phyloP scores from a whole-genome alignment of 306 rosid species.

The Pterocarpus santalinus region DNA sequence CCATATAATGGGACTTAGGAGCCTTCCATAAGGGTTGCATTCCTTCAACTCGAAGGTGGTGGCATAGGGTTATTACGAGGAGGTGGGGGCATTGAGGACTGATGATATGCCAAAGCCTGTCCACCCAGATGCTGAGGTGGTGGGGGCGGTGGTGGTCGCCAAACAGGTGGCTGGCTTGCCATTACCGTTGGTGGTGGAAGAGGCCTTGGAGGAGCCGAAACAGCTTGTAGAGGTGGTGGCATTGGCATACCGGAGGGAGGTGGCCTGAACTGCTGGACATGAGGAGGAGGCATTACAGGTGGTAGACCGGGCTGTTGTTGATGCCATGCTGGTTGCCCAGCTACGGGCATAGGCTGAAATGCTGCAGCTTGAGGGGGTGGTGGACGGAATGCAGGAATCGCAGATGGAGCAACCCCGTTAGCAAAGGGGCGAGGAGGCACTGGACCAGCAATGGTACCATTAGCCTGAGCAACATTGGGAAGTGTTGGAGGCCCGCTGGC shows the following conservation, averaged over 20 bases:
- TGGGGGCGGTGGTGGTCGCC: conserved; percentile 88
- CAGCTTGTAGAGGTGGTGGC: conserved; percentile 76
- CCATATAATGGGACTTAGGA: conserved; percentile 17
- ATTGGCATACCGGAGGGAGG: conserved; percentile 84
- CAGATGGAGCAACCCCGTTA: conserved; percentile 73
- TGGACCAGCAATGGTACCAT: conserved; percentile 61
- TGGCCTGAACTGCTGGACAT: conserved; percentile 87
- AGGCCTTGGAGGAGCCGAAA: conserved; percentile 67
- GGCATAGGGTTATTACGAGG: conserved; percentile 61
- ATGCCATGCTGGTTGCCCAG: conserved; percentile 79
- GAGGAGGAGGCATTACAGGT: conserved; percentile 71
- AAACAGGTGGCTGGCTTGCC: conserved; percentile 77
- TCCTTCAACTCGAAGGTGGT: conserved; percentile 59
- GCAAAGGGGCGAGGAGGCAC: conserved; percentile 88
- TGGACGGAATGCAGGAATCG: conserved; percentile 74
- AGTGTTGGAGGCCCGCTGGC: conserved; percentile 97
- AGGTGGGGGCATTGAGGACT: conserved; percentile 72
- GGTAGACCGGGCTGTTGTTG: conserved; percentile 82
- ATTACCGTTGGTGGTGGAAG: conserved; percentile 92
- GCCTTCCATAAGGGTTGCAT: conserved; percentile 25
- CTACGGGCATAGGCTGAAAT: conserved; percentile 76
- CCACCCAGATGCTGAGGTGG: conserved; percentile 66
- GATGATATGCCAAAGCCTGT: conserved; percentile 66
- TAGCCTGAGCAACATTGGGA: conserved; percentile 70
- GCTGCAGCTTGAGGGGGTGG: conserved; percentile 80